Base-by-base conservation (phyloP, 371 early-diverging fungal species). In the Rhizopus delemar region DNA sequence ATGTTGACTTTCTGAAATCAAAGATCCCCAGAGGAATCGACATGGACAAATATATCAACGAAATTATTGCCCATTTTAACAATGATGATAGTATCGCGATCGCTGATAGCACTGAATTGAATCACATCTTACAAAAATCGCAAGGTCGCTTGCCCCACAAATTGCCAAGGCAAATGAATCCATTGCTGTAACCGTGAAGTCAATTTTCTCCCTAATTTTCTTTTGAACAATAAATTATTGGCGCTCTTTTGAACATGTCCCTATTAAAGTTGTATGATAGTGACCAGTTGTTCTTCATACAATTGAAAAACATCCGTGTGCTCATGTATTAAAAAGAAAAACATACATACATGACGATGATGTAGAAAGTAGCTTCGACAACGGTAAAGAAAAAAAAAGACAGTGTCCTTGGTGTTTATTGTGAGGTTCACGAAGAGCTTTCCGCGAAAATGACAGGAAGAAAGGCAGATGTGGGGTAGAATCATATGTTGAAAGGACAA, bases 1-100 rank as follows among this genome's bases (percentile, higher is more conserved):
- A 82, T 48, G 62, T 68, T 59, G 81, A 83, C 29, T 63, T 89
- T 9, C 56, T 88, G 12, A 85, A 87, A 50, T 78, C 83, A 32
- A 31, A 53, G 41, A 0, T 15, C 1, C 41, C 28, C 8, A 11
- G 13, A 16, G 16, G 1, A 7, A 31, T 53, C 29, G 29, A 15
- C 11, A 28, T 31, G 22, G 41, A 39, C 39, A 53, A 53, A 39
- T 16, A 41, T 32, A 9, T 41, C 8, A 53, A 22, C 32, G 15
- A 36, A 12, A 28, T 22, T n/a, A 39, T 53, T 36, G 28, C 38
- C 5, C 54, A 41, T 36, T 53, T 53, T 53, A 32, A 41, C 54
- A 53, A 32, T 41, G 41, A 36, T 28, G 54, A 39, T 11, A 41
- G 41, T n/a, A 11, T 53, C 16, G 4, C 8, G 22, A 53, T 53